Base-by-base conservation (phyloP, 345 rosid genomes). In the Gossypium arboreum region DNA sequence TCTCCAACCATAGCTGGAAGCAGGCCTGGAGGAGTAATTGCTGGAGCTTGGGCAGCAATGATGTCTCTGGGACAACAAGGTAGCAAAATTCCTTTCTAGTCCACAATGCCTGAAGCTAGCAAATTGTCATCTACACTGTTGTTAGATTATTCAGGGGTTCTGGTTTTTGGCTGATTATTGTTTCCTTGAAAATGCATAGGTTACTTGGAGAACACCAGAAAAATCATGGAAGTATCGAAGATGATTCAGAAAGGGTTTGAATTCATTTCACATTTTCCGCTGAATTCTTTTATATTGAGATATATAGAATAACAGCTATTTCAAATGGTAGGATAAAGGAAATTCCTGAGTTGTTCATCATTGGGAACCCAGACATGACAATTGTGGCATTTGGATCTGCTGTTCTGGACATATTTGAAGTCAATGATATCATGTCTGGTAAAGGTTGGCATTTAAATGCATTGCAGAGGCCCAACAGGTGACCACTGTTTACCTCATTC, bases 381-480 rank as follows among this genome's bases (percentile, higher is more conserved):
- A 79, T 93, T 27, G 85, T 91, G 72, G 98, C 97, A 66, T 79
- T 94, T 81, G 98, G 98, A 65, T 90, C 99, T 8, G 73, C 86
- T 64, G 72, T 66, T 68, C 47, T 93, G 9, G 96, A 91, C 81
- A 93, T 93, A 77, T 94, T 91, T 71, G 98, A 94, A 83, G 99
- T 94, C 50, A 91, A 94, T 63, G 98, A 94, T 84, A 79, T 86
- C 78, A 81, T 94, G 91, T 81, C 96, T 56, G 83, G 89, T 60
- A 91, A 90, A 88, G 96, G 99, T 75, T 94, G 98, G 99, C 98
- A 94, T 85, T 81, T 93, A 81, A 94, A 93, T 78, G 96, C 99
- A 1, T 79, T 91, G 76, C 96, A 93, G 85, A 89, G 93, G 86
- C 99, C 99, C 43, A 91, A 94, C 81, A 89, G 97, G 98, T 92